Base-by-base conservation (phyloP, 2,329 filamentous ascomycete species). In the Trichoderma gracile region DNA sequence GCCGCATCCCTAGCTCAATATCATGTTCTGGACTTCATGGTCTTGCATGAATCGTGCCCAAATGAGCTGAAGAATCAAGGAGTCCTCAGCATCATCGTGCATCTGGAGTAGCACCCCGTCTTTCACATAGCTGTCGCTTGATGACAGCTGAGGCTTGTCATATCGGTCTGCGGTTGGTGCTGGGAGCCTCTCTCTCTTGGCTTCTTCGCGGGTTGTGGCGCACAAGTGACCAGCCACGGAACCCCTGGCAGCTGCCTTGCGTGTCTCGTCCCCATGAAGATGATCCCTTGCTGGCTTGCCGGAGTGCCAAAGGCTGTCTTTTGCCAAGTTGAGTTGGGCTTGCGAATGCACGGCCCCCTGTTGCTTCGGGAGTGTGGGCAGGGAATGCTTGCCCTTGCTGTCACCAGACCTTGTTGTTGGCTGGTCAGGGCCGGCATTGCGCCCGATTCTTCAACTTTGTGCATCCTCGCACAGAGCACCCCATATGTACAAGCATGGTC, bases 261-360 rank as follows among this genome's bases (percentile, higher is more conserved):
- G 49, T 49, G 43, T 46, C 42, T 47, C 30, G 43, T 42, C 27
- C 40, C 50, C n/a, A 25, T 54, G 27, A 59, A 59, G 50, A 30
- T 30, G 30, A 30, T 30, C 30, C 30, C 7, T 30, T 2, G 30
- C 30, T 30, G 30, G 2, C 30, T 40, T 55, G 54, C 45, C 19
- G 47, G 43, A 63, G 14, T 38, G 38, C 38, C 8, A 54, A 30
- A 46, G 21, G 42, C 19, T 23, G 38, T 46, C 52, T 49, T 69
- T 74, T 74, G 69, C 75, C 74, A 70, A 74, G 71, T 74, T 61
- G 59, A 75, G 75, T 67, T 69, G 71, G 66, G 67, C 72, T 77
- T 77, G 75, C 74, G 74, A 76, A 66, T 65, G 58, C 58, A 61
- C 58, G 61, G 53, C 38, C 52, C 30, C 27, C 64, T 42, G 27